Evolutionary conservation across 2,329 filamentous ascomycete species (phyloP).

Genomic region (Penicillium corylophilum): DNA sequence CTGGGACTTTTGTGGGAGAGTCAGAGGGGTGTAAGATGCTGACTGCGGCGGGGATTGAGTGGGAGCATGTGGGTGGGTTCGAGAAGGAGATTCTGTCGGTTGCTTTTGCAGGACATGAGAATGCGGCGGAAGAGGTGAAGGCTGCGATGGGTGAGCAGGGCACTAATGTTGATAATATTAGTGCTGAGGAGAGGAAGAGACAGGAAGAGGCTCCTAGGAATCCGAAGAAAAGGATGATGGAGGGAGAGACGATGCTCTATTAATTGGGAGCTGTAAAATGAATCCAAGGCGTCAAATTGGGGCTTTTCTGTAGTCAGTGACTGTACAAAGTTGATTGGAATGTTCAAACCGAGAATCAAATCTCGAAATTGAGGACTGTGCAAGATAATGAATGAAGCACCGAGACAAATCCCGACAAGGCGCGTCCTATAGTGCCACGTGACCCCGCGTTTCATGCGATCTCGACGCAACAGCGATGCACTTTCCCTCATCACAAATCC

Average conservation of each 20-base stretch:
- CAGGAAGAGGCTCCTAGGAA: conserved; percentile 42
- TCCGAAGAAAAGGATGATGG: conserved; percentile 51
- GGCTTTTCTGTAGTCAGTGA: neutral
- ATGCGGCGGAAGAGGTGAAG: conserved; percentile 31
- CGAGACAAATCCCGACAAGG: neutral
- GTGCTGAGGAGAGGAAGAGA: conserved; percentile 38
- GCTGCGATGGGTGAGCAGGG: conserved; percentile 27
- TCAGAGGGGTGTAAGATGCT: conserved; percentile 74
- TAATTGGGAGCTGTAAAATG: neutral
- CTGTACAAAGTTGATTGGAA: neutral
- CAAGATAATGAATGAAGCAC: neutral
- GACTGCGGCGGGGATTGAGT: conserved; percentile 69
- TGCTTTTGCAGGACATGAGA: conserved; percentile 76
- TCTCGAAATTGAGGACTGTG: neutral
- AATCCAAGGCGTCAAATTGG: neutral
- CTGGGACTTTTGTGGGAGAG: conserved; percentile 81
- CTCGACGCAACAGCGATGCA: neutral
- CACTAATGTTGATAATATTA: conserved; percentile 41
- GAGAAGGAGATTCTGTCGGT: conserved; percentile 78
- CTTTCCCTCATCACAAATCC: neutral
- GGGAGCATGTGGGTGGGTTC: conserved; percentile 70
- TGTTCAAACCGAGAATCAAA: neutral
- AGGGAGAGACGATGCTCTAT: conserved; percentile 26
- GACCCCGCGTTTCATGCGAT: neutral
- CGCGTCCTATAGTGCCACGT: conserved; percentile 1